Conservation (phyloP, 23 red algal genomes). For the Gracilariopsis chorda region DNA sequence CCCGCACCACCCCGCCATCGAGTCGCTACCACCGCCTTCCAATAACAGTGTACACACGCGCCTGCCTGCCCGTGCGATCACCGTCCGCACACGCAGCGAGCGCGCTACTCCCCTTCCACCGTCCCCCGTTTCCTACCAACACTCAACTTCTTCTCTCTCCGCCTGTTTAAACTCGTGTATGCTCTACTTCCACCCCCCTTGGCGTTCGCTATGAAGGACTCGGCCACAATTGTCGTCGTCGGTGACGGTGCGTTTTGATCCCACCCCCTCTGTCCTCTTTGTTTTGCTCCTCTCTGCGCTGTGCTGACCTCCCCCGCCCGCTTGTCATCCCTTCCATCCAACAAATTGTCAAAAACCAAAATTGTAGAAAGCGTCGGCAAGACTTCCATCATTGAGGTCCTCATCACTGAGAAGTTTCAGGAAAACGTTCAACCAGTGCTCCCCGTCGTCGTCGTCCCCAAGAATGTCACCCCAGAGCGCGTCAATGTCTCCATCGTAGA, state of each 20-base stretch:
- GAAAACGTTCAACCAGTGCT: constrained; percentile 75
- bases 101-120: too few species aligned
- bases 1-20: too few species aligned
- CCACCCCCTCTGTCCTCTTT: neutral
- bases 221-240: constrained; percentile 90
- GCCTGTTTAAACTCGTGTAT: too few species aligned
- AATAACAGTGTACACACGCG: too few species aligned
- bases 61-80: too few species aligned
- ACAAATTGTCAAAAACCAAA: neutral
- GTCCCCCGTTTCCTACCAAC: too few species aligned
- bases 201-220: constrained; percentile 84
- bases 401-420: constrained; percentile 91
- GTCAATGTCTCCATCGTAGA: constrained; percentile 98
- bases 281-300: neutral
- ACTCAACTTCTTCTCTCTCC: too few species aligned
- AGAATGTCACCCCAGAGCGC: constrained; percentile 82
- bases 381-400: constrained; percentile 87
- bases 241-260: constrained; percentile 79
- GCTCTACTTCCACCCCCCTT: too few species aligned
- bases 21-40: too few species aligned
- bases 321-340: neutral
- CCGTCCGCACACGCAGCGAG: too few species aligned
- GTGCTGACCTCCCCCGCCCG: neutral
- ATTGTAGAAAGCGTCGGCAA: constrained; percentile 78
- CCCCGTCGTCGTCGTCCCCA: constrained; percentile 85